Conservation (phyloP, 345 rosid genomes). For the Syzygium grande region DNA sequence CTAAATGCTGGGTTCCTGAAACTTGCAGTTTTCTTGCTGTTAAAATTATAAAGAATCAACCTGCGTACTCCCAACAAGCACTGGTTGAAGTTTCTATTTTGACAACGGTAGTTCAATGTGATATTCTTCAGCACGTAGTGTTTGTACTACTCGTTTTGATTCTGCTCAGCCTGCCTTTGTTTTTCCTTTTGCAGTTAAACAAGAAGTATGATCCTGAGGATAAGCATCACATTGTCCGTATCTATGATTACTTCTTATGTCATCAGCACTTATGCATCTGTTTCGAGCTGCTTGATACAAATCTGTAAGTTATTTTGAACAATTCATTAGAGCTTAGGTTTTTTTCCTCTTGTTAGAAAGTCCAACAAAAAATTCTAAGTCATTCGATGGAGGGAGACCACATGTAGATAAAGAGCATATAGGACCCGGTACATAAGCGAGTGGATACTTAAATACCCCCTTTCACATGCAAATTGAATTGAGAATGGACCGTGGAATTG, state of each 20-base stretch:
- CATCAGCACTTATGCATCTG: slow-evolving; percentile 90
- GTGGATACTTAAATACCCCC: background rate
- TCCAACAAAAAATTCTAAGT: background rate
- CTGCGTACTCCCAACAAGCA: slow-evolving; percentile 98
- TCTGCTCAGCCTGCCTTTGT: slow-evolving; percentile 2
- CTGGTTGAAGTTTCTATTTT: slow-evolving; percentile 96
- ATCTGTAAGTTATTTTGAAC: slow-evolving; percentile 55
- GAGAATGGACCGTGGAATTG: background rate
- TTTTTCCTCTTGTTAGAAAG: background rate
- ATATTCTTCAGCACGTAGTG: background rate
- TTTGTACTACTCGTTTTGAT: background rate
- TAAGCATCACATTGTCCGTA: slow-evolving; percentile 97
- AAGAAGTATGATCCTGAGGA: slow-evolving; percentile 97
- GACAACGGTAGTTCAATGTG: slow-evolving; percentile 55
- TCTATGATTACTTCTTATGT: slow-evolving; percentile 81
- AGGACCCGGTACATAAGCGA: background rate
- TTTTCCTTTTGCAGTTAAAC: slow-evolving; percentile 59
- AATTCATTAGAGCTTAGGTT: background rate
- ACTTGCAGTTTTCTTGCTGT: slow-evolving; percentile 72
- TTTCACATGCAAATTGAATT: background rate
- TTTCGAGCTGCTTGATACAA: slow-evolving; percentile 93
- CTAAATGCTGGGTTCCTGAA: slow-evolving; percentile 89
- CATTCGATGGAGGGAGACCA: background rate
- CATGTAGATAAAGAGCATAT: background rate
- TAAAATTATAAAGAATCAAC: slow-evolving; percentile 94